Conservation (phyloP, 1,284 basidiomycete species). For the Testicularia cyperi region DNA sequence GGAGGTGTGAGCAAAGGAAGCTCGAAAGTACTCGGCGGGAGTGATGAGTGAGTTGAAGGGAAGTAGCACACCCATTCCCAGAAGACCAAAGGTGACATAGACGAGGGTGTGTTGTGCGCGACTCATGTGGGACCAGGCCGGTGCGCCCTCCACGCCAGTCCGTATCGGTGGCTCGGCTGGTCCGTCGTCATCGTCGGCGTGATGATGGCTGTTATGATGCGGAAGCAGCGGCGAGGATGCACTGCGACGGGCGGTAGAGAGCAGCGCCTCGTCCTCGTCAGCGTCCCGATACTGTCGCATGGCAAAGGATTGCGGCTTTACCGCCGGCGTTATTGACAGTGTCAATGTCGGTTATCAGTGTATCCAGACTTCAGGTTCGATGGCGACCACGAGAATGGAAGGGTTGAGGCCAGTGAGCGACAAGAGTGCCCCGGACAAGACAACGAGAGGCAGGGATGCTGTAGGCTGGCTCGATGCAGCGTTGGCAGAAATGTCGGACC, state of each 20-base stretch:
- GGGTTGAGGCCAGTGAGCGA: too few relatives aligned
- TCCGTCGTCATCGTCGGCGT: conserved; percentile 8
- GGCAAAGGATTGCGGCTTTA: conserved; percentile 15
- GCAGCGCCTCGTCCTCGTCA: conserved; percentile 33
- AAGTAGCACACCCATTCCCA: conserved; percentile 34
- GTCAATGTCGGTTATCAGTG: too few relatives aligned
- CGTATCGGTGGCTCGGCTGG: conserved; percentile 27
- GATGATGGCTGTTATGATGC: too few relatives aligned
- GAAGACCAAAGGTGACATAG: conserved; percentile 37
- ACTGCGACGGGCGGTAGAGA: conserved; percentile 17
- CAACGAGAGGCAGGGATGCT: too few relatives aligned
- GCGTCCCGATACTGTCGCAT: conserved; percentile 29
- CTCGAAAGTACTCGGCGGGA: conserved; percentile 52
- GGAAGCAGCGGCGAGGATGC: conserved; percentile 6
- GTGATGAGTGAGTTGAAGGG: conserved; percentile 55
- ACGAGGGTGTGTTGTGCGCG: conserved; percentile 11
- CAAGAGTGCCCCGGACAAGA: too few relatives aligned
- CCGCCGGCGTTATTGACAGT: too few relatives aligned
- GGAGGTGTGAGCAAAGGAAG: conserved; percentile 28
- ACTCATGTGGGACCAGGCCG: conserved; percentile 29
- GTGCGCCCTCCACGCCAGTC: conserved; percentile 35
- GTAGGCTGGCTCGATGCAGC: too few relatives aligned
- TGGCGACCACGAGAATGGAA: too few relatives aligned
- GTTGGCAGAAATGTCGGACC: too few relatives aligned
- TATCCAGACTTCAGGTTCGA: too few relatives aligned